A percentile compares a stretch with the other conserved stretches of the same genome.
These are phyloP conservation scores for Bondarzewia mesenterica DNA, from an alignment of 1,284 basidiomycete species.

Conservation along the genomic window DNA sequence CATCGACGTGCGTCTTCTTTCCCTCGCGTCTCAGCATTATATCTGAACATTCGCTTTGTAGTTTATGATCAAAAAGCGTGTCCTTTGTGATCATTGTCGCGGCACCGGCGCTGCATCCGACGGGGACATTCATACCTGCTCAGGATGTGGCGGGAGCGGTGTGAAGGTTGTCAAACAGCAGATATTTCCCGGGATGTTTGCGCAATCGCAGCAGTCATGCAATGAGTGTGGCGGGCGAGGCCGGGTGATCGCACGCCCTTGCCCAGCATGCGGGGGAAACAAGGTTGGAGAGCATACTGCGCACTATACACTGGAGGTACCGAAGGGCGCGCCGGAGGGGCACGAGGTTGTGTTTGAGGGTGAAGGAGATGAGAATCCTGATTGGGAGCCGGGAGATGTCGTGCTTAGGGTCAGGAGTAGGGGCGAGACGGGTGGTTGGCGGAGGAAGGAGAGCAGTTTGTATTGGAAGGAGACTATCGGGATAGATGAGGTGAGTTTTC, in stretches of 20 bases:
- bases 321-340: constrained; percentile 86
- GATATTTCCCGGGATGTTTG: constrained; percentile 93
- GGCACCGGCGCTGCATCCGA: constrained; percentile 88
- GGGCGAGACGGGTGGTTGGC: constrained; percentile 72
- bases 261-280: constrained; percentile 75
- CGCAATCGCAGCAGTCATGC: constrained; percentile 73
- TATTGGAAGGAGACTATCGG: constrained; percentile 89
- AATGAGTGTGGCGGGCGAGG: constrained; percentile 81
- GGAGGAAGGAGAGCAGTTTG: constrained; percentile 80
- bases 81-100: constrained; percentile 90
- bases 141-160: constrained; percentile 77
- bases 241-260: constrained; percentile 65
- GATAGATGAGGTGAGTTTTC: constrained; percentile 75
- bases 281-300: constrained; percentile 82
- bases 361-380: constrained; percentile 88
- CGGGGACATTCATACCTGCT: constrained; percentile 76
- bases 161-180: constrained; percentile 83
- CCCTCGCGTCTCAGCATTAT: neutral
- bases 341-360: constrained; percentile 88
- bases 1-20: constrained; percentile 57
- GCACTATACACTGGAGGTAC: constrained; percentile 74
- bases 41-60: constrained; percentile 20
- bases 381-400: constrained; percentile 90
- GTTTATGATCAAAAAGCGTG: constrained; percentile 85
- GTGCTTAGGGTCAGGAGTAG: constrained; percentile 74